phyloP scores from a whole-genome alignment of 2,329 filamentous ascomycete species.

The Raffaelea arxii region DNA sequence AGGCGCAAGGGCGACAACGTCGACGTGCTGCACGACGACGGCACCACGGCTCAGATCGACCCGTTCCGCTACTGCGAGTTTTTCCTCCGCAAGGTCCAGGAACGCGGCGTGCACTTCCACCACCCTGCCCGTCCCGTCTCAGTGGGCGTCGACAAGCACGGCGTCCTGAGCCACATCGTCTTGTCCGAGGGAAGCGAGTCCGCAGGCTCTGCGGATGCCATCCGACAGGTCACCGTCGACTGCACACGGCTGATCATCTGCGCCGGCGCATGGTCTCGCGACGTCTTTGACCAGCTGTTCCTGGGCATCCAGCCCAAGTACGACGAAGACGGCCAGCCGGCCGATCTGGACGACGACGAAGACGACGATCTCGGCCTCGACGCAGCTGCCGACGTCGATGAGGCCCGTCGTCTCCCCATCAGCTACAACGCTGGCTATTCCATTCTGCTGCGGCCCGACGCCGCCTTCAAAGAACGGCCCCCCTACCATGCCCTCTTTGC shows the following conservation, averaged over 20 bases:
- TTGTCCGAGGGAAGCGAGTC: conserved; percentile 22
- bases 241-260: conserved; percentile 58
- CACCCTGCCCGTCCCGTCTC: conserved; percentile 50
- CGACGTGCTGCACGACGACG: conserved; percentile 51
- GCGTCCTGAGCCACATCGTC: conserved; percentile 40
- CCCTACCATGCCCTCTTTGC: conserved; percentile 61
- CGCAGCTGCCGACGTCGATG: conserved; percentile 26
- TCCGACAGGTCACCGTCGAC: conserved; percentile 41
- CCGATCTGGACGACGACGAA: conserved; percentile 42
- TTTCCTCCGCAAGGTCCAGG: conserved; percentile 47
- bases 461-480: conserved; percentile 9
- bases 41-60: conserved; percentile 57
- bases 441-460: background rate
- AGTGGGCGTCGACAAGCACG: conserved; percentile 38
- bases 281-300: conserved; percentile 57
- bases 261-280: conserved; percentile 61
- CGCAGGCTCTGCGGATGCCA: conserved; percentile 26
- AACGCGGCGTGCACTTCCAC: conserved; percentile 54
- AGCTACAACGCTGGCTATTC: background rate
- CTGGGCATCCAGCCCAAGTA: background rate
- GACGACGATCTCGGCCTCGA: conserved; percentile 49
- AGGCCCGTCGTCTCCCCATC: background rate
- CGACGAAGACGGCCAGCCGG: conserved; percentile 3
- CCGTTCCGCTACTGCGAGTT: conserved; percentile 57
- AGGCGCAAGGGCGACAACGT: conserved; percentile 43